phyloP scores from a whole-genome alignment of 805 yeast species.

The Lachancea quebecensis region DNA sequence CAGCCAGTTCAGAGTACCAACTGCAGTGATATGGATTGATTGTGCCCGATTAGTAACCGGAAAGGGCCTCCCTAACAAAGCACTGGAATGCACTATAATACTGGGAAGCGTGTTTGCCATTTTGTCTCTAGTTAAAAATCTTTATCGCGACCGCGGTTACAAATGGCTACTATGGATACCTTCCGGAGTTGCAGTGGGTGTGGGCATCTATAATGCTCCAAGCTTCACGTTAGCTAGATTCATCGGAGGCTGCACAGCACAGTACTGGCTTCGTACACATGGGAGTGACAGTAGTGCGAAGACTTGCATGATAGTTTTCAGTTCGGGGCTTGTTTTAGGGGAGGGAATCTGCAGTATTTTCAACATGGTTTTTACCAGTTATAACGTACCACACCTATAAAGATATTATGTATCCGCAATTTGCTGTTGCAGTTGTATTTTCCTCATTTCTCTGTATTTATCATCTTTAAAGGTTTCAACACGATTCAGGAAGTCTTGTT shows the following conservation, averaged over 20 bases:
- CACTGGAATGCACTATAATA: constrained; percentile 47
- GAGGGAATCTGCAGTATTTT: constrained; percentile 86
- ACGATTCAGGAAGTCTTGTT: constrained; percentile 79
- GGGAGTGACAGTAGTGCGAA: constrained; percentile 40
- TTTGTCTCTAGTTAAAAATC: constrained; percentile 57
- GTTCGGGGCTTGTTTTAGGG: constrained; percentile 88
- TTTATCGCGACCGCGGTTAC: constrained; percentile 42
- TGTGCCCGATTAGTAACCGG: constrained; percentile 92
- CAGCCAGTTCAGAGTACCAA: constrained; percentile 75
- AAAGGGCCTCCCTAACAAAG: constrained; percentile 78
- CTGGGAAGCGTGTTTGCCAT: constrained; percentile 66
- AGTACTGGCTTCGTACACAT: constrained; percentile 45
- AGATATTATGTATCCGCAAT: not conserved
- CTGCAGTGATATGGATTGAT: constrained; percentile 95
- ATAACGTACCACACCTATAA: constrained; percentile 55
- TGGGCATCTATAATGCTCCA: constrained; percentile 92
- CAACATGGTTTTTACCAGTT: constrained; percentile 68
- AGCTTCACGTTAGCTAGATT: constrained; percentile 91
- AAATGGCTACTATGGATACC: constrained; percentile 53
- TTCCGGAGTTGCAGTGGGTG: constrained; percentile 94
- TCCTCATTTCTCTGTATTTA: constrained; percentile 34
- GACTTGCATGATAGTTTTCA: constrained; percentile 75
- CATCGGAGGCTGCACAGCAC: constrained; percentile 72
- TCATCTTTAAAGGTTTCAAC: constrained; percentile 46
- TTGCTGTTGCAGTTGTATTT: constrained; percentile 29